phyloP scores from a whole-genome alignment of 2,329 filamentous ascomycete species.

The Beauveria australis region DNA sequence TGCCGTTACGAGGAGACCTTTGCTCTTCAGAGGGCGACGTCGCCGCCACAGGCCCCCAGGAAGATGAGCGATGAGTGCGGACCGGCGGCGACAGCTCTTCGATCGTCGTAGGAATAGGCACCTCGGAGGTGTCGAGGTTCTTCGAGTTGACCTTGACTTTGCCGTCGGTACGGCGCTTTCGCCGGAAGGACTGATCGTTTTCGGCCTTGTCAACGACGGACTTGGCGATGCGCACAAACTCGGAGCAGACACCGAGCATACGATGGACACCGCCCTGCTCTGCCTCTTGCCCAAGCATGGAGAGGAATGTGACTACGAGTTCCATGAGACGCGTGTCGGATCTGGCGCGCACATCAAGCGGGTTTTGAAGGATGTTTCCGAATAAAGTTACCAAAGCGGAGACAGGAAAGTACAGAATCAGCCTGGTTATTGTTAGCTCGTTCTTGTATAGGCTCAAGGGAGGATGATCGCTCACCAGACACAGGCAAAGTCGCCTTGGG shows the following conservation, averaged over 20 bases:
- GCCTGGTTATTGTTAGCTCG: slow-evolving; percentile 37
- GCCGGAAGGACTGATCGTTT: slow-evolving; percentile 67
- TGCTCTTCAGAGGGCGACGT: slow-evolving; percentile 10
- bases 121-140: slow-evolving; percentile 8
- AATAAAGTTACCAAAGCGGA: slow-evolving; percentile 92
- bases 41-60: slow-evolving; percentile 16
- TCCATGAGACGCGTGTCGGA: slow-evolving; percentile 89
- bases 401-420: slow-evolving; percentile 94
- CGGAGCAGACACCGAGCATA: slow-evolving; percentile 89
- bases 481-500: slow-evolving; percentile 87
- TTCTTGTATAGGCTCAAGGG: slow-evolving; percentile 14
- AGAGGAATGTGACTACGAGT: slow-evolving; percentile 84
- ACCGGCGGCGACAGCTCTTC: slow-evolving; percentile 22
- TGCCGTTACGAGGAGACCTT: not conserved
- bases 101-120: slow-evolving; percentile 13
- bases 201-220: slow-evolving; percentile 87
- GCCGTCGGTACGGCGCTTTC: slow-evolving; percentile 65
- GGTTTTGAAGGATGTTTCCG: slow-evolving; percentile 93
- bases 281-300: slow-evolving; percentile 80
- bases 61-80: slow-evolving; percentile 17
- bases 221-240: slow-evolving; percentile 90
- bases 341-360: slow-evolving; percentile 76
- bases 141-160: slow-evolving; percentile 5
- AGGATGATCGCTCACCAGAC: slow-evolving; percentile 63
- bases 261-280: slow-evolving; percentile 85